phyloP scores from a whole-genome alignment of 805 yeast genomes.

The Brettanomyces nanus region DNA sequence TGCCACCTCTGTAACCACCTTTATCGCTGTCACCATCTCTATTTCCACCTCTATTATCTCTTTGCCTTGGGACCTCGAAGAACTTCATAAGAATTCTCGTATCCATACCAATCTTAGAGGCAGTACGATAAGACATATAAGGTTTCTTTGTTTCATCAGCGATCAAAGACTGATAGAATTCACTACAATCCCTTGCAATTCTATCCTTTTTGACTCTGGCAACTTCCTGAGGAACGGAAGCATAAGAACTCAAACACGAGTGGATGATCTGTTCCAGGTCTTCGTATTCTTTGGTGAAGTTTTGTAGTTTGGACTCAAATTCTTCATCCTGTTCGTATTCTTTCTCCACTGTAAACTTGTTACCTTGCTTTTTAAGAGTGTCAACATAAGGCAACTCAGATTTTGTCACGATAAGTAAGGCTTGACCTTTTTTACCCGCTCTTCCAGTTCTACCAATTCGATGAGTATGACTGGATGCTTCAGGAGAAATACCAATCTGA shows the following conservation, averaged over 20 bases:
- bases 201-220: slow-evolving; percentile 25
- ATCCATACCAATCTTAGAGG: slow-evolving; percentile 22
- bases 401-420: slow-evolving; percentile 49
- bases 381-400: slow-evolving; percentile 50
- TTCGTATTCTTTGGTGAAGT: slow-evolving; percentile 19
- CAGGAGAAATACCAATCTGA: slow-evolving; percentile 73
- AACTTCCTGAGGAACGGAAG: slow-evolving; percentile 17
- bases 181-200: slow-evolving; percentile 26
- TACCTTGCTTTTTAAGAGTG: slow-evolving; percentile 43
- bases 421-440: slow-evolving; percentile 74
- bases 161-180: slow-evolving; percentile 21
- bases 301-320: slow-evolving; percentile 27
- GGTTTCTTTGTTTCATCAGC: slow-evolving; percentile 11
- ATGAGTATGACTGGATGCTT: slow-evolving; percentile 76
- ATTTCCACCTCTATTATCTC: slow-evolving; percentile 13
- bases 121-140: slow-evolving; percentile 8
- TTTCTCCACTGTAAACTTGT: slow-evolving; percentile 37
- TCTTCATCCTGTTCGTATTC: slow-evolving; percentile 31
- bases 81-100: slow-evolving; percentile 18
- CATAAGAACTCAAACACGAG: slow-evolving; percentile 12
- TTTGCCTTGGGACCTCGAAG: slow-evolving; percentile 26
- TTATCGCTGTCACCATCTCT: slow-evolving; percentile 7
- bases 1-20: slow-evolving; percentile 5
- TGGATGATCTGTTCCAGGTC: slow-evolving; percentile 11
- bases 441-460: slow-evolving; percentile 96